These are phyloP conservation scores for Thermothelomyces thermophilus DNA, from an alignment of 2,329 filamentous ascomycete genomes.

Conservation along the genomic window DNA sequence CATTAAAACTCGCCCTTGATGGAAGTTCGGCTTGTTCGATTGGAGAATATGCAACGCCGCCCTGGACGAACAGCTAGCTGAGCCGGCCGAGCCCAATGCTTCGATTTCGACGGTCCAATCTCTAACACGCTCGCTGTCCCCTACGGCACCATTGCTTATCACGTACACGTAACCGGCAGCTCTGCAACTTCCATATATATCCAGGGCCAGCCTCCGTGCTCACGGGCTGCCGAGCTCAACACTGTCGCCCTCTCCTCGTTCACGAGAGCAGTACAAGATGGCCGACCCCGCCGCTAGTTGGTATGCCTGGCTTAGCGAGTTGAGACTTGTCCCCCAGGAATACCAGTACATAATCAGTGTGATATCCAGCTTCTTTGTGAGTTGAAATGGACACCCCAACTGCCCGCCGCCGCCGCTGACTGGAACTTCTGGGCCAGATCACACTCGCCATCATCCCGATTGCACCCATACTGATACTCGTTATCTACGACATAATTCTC, in stretches of 20 bases:
- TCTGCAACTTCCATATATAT: neutral
- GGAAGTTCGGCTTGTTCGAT: conserved; percentile 13
- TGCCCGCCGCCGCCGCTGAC: conserved; percentile 3
- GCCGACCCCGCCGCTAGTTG: conserved; percentile 12
- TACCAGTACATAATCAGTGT: conserved; percentile 21
- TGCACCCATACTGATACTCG: conserved; percentile 40
- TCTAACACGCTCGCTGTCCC: neutral
- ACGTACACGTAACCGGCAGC: neutral
- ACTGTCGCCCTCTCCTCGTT: neutral
- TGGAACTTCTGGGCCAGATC: conserved; percentile 28
- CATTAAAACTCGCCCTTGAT: conserved; percentile 14
- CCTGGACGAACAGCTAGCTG: conserved; percentile 16
- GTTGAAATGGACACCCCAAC: neutral
- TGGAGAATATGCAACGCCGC: conserved; percentile 14
- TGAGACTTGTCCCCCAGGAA: conserved; percentile 19
- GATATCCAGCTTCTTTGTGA: conserved; percentile 27
- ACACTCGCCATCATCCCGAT: conserved; percentile 41
- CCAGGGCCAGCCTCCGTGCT: neutral
- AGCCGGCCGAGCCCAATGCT: neutral
- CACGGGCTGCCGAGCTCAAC: neutral
- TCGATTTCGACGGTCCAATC: neutral
- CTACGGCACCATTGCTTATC: neutral
- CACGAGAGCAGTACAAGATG: conserved; percentile 4
- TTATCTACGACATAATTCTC: conserved; percentile 45
- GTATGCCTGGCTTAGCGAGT: conserved; percentile 20